These are phyloP conservation scores for Fusarium gaditjirri DNA, from an alignment of 2,329 filamentous ascomycete genomes.

Conservation along the genomic window DNA sequence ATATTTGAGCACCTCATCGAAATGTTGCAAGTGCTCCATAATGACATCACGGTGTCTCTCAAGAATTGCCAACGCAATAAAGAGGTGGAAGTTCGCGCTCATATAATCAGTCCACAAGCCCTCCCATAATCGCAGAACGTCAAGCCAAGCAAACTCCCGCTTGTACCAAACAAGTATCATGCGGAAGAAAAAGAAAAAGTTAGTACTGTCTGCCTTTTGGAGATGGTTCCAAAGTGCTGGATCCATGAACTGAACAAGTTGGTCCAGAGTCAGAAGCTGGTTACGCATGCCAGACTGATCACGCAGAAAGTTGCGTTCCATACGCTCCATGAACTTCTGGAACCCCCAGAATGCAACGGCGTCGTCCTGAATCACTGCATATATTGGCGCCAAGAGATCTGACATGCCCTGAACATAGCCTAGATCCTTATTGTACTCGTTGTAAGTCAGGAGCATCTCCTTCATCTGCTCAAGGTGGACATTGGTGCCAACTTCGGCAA, in stretches of 20 bases:
- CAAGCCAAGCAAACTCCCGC: constrained; percentile 90
- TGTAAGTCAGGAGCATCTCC: constrained; percentile 98
- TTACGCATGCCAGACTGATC: constrained; percentile 97
- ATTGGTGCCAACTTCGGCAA: constrained; percentile 92
- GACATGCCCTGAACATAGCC: constrained; percentile 99
- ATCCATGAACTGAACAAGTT: constrained; percentile 96
- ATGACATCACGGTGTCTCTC: constrained; percentile 98
- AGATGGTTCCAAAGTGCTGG: constrained; percentile 93
- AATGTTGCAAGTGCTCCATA: constrained; percentile 91
- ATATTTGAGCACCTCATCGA: constrained; percentile 98
- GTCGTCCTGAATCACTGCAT: constrained; percentile 97
- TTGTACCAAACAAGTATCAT: constrained; percentile 99
- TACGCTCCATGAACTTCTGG: constrained; percentile 94
- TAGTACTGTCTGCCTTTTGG: constrained; percentile 90
- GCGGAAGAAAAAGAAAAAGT: constrained; percentile 99
- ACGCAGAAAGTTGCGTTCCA: constrained; percentile 96
- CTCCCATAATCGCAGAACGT: constrained; percentile 92
- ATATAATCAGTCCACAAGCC: constrained; percentile 92
- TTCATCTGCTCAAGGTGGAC: constrained; percentile 99
- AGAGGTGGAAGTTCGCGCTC: constrained; percentile 91
- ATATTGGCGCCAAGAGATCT: constrained; percentile 93
- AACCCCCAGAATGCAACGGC: constrained; percentile 98
- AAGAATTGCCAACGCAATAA: constrained; percentile 90
- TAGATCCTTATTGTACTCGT: constrained; percentile 94
- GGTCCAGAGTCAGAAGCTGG: constrained; percentile 90